These are phyloP conservation scores for Dioscorea alata DNA, from an alignment of 106 monocot genomes.

Conservation along the genomic window DNA sequence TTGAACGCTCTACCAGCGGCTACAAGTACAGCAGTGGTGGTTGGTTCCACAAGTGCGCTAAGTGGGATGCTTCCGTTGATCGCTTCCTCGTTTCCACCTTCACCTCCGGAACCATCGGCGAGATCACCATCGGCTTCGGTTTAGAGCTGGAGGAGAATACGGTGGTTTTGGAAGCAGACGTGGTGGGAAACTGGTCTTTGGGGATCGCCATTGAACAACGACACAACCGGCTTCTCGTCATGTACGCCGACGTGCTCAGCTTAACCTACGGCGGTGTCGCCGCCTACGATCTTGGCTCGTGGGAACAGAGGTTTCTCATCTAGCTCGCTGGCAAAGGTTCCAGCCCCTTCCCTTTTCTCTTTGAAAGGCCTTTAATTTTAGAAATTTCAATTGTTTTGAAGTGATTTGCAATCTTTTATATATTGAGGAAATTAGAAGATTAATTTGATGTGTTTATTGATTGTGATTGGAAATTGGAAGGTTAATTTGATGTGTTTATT, in stretches of 20 bases:
- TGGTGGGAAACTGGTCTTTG: constrained; percentile 59
- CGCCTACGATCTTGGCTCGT: constrained; percentile 56
- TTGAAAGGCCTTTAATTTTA: no score
- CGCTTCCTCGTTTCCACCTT: constrained; percentile 85
- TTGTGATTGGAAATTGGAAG: no score
- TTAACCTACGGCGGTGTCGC: constrained; percentile 42
- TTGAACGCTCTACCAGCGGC: constrained; percentile 15
- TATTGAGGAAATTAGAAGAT: no score
- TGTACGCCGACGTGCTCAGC: constrained; percentile 43
- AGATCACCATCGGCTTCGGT: constrained; percentile 21
- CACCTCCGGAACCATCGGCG: constrained; percentile 42
- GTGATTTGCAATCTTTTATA: no score
- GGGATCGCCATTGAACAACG: constrained; percentile 52
- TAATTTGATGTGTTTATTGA: no score
- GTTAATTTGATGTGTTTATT: no score
- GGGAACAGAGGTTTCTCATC: constrained; percentile 57
- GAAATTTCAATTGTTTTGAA: no score
- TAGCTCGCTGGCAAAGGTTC: constrained; percentile 59
- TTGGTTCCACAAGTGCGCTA: constrained; percentile 78
- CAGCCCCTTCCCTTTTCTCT: neutral
- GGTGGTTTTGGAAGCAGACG: constrained; percentile 43
- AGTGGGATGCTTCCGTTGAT: constrained; percentile 58
- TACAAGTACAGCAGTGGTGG: constrained; percentile 43
- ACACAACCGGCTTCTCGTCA: constrained; percentile 55
- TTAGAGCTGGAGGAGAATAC: constrained; percentile 26